Evolutionary conservation across 163 green algal genomes (phyloP).

Genomic region (Scenedesmus sp.): DNA sequence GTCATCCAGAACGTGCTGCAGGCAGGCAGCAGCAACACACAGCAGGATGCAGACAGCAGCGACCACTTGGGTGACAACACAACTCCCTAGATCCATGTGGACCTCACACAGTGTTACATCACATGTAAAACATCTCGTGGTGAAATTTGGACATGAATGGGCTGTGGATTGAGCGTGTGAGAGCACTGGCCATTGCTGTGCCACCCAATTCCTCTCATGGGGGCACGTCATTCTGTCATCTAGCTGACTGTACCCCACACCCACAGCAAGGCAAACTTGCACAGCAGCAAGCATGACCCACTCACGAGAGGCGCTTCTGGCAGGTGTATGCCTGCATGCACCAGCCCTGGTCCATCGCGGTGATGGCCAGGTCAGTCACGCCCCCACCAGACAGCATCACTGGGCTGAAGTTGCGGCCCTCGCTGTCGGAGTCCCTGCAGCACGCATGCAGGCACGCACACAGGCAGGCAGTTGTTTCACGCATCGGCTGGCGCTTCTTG

Average conservation of each 20-base stretch:
- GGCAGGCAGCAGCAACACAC: neutral
- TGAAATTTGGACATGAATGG: too few species aligned
- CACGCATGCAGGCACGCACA: conserved; percentile 57
- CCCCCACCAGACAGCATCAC: conserved; percentile 57
- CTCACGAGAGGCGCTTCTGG: conserved; percentile 65
- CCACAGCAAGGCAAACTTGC: neutral
- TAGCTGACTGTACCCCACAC: too few species aligned
- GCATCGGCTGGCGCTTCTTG: too few species aligned
- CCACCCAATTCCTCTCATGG: too few species aligned
- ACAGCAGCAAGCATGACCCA: neutral
- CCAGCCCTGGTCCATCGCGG: conserved; percentile 69
- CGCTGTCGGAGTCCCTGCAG: conserved; percentile 65
- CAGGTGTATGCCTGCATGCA: conserved; percentile 77
- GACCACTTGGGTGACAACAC: too few species aligned
- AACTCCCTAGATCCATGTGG: too few species aligned
- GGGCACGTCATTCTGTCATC: too few species aligned
- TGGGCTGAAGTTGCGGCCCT: conserved; percentile 72
- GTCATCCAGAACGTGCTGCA: conserved; percentile 51
- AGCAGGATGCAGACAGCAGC: neutral
- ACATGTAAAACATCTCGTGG: too few species aligned
- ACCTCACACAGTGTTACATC: too few species aligned
- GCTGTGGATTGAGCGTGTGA: too few species aligned
- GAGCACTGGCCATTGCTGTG: too few species aligned
- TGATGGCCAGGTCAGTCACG: conserved; percentile 59
- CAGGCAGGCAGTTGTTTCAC: too few species aligned